Base-by-base conservation (phyloP, 768 basidiomycete genomes). In the Macrocybe gigantea region DNA sequence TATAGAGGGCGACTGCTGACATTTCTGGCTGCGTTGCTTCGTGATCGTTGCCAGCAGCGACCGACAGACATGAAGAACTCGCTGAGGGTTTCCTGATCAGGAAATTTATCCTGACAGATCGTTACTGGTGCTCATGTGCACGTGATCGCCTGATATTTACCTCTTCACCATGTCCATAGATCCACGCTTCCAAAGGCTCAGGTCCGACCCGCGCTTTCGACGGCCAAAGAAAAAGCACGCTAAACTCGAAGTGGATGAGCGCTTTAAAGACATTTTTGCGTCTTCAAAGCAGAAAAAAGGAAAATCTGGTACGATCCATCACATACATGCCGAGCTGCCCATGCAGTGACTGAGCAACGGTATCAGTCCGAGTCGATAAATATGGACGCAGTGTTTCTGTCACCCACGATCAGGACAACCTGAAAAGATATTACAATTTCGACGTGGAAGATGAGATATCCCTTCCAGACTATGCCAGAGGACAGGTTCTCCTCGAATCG, bases 181-280 rank as follows among this genome's bases (percentile, higher is more conserved):
- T 66, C 74, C 88, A n/a, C 80, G 95, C 14, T 99, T 98, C 64
- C 78, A 87, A 13, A 75, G 88, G 45, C 73, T 97, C 47, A 85
- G 81, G 61, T 82, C 91, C 10, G 95, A 99, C 63, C 96, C 96
- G 40, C 82, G 96, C 42, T 99, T 99, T 70, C 76, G 93, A 22
- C 78, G 79, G 32, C 88, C 90, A 2, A 88, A 82, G 62, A 90
- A 85, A 65, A 80, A 84, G 33, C 71, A 82, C 49, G 71, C 80
- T 54, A 96, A 93, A 65, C 85, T 96, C 45, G 79, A 87, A 45
- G 78, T 97, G 34, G 96, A 99, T 63, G 84, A 93, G 8, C 83
- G 96, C 15, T 99, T 98, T 77, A 90, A 86, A 64, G 70, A 75
- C 47, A 75, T 96, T 13, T 80, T 97, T 38, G 66, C 72, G 31